These are phyloP conservation scores for Azolla pinnata DNA, from an alignment of 75 land plant genomes.

Conservation along the genomic window DNA sequence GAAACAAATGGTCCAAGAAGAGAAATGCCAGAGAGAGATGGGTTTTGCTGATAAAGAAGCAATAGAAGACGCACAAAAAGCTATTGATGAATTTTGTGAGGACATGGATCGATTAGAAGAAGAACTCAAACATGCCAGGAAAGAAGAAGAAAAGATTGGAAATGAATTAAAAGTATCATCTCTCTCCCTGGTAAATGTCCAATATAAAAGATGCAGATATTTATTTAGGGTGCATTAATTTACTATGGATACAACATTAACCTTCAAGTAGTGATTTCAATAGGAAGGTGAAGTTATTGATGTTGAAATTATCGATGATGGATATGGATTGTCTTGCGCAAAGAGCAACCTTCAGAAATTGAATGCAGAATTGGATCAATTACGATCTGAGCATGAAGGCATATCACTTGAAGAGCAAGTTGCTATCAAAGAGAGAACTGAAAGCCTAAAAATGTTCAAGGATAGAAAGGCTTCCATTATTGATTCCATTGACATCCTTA, in stretches of 20 bases:
- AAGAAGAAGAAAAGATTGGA: conserved; percentile 3
- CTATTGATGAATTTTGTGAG: conserved; percentile 6
- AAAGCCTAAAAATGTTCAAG: conserved; percentile 18
- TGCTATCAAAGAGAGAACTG: conserved; percentile 16
- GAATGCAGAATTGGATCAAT: conserved; percentile 12
- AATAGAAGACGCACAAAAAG: neutral
- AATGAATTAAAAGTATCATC: conserved; percentile 10
- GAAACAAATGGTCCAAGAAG: conserved; percentile 7
- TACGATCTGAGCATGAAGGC: conserved; percentile 6
- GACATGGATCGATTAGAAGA: conserved; percentile 8
- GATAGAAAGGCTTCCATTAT: conserved; percentile 15
- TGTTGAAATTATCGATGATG: neutral
- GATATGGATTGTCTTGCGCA: neutral
- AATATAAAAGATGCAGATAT: no score
- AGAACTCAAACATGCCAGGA: neutral
- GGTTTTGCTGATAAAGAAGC: conserved; percentile 12
- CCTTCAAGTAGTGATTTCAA: neutral
- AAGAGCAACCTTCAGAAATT: conserved; percentile 7
- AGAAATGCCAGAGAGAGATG: neutral
- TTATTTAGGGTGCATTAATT: neutral
- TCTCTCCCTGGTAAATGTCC: conserved; percentile 1
- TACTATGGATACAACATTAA: neutral
- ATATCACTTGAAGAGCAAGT: conserved; percentile 17
- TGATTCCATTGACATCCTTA: conserved; percentile 22
- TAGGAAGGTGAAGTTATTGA: neutral